A percentile compares a stretch with the other conserved stretches of the same genome.
Conservation (phyloP, 169 alveolate species). For the Besnoitia besnoiti region DNA sequence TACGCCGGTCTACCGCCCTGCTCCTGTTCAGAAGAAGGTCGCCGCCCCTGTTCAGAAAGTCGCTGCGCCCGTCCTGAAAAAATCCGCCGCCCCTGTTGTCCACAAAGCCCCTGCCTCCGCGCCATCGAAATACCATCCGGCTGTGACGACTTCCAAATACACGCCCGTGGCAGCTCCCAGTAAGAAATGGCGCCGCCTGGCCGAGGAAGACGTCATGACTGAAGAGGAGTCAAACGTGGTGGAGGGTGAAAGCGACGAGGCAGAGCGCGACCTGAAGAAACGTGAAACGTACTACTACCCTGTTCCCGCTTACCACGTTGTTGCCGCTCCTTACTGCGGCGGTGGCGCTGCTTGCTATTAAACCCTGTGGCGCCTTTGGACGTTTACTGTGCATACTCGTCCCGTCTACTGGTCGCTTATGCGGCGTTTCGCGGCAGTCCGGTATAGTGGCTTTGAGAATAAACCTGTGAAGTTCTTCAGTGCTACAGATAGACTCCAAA, state of each 20-base stretch:
- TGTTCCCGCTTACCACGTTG: conserved; percentile 5
- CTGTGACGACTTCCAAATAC: neutral
- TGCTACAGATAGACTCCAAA: neutral
- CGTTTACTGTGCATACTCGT: neutral
- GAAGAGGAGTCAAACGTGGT: conserved; percentile 11
- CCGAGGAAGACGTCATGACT: conserved; percentile 10
- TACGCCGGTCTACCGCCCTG: conserved; percentile 7
- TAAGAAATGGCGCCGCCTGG: neutral
- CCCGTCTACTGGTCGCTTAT: neutral
- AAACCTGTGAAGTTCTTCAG: no score
- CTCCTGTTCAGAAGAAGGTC: neutral
- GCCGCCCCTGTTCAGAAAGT: neutral
- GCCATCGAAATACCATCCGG: neutral
- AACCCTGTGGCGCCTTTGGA: neutral
- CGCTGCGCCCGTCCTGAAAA: neutral
- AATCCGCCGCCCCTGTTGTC: neutral
- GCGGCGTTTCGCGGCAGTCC: neutral
- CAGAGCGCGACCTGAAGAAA: conserved; percentile 31
- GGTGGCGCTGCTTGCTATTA: neutral
- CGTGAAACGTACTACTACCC: conserved; percentile 27
- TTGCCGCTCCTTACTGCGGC: conserved; percentile 31
- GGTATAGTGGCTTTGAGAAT: no score
- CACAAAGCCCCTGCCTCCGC: neutral
- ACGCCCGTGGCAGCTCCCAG: neutral
- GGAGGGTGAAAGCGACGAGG: neutral